Evolutionary conservation across 805 yeast species (phyloP), one percentile per base, ranked within the genome.

Genomic region (Yarrowia alimentaria): DNA sequence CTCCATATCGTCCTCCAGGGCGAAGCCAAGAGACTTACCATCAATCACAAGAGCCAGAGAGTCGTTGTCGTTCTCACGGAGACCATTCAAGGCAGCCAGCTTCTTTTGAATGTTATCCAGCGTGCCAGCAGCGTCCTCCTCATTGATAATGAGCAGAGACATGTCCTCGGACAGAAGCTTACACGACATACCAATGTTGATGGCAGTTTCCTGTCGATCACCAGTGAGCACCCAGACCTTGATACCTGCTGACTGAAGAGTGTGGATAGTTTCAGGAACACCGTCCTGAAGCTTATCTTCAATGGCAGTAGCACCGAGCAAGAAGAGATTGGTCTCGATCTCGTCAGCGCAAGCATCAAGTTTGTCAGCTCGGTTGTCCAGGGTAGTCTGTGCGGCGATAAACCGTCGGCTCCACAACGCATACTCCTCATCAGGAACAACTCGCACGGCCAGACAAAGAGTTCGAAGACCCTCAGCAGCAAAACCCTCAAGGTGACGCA

Each of bases 161-260:
- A 93, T 93, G 61, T 93, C 99, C 65, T 93, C 99, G 62, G 93
- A 83, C 38, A 93, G 68, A 37, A 93, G 73, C 63, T 86, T 88
- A 72, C 99, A 94, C 60, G 96, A 87, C 97, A 93, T 89, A 55
- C 99, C 99, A 62, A 93, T 93, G 65, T 93, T 93, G 57, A 93
- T 85, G 0, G 99, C 99, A 11, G 99, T 93, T 66, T 93, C 99
- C 65, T 94, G 99, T 66, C 96, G 78, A 64, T 93, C 99, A 60
- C 99, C 99, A 2, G 99, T 93, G 45, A 93, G 72, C 18, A 93
- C 97, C 99, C 99, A 93, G 13, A 93, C 79, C 65, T 89, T 91
- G 57, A 94, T 90, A 12, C 98, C 98, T 0, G 99, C 99, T 52
- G 85, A 88, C 64, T 94, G 99, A 52, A 93, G 74, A 5, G 95